A percentile compares a stretch with the other conserved stretches of the same genome.
phyloP scores from a whole-genome alignment of 1,284 basidiomycete genomes.

The Cryptococcus jaspeensis region DNA sequence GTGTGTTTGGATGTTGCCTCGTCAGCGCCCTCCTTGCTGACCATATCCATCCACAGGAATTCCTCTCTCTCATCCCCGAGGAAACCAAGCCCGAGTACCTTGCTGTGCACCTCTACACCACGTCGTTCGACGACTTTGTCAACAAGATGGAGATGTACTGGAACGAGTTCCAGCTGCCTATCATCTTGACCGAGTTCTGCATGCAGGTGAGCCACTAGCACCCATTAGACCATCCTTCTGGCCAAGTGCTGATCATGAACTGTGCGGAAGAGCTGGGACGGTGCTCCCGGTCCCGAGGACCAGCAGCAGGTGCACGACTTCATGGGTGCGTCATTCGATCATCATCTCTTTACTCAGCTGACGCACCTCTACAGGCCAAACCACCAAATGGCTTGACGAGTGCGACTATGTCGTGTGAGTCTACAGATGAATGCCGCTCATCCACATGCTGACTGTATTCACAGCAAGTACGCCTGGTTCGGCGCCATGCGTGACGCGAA shows the following conservation, averaged over 20 bases:
- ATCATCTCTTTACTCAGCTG: not conserved
- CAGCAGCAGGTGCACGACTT: slow-evolving; percentile 48
- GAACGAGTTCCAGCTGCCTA: slow-evolving; percentile 33
- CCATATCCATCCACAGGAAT: slow-evolving; percentile 19
- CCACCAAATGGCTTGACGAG: slow-evolving; percentile 40
- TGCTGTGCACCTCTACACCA: slow-evolving; percentile 46
- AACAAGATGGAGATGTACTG: slow-evolving; percentile 31
- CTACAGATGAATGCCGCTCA: not conserved
- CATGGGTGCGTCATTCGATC: slow-evolving; percentile 33
- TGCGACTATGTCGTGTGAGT: slow-evolving; percentile 30
- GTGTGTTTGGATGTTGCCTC: slow-evolving; percentile 15
- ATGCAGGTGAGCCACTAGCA: slow-evolving; percentile 32
- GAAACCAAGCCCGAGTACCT: slow-evolving; percentile 35
- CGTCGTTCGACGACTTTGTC: slow-evolving; percentile 41
- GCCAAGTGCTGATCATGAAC: not conserved
- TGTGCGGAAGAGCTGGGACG: slow-evolving; percentile 34
- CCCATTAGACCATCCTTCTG: not conserved
- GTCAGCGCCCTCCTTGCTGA: not conserved
- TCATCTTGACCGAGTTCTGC: slow-evolving; percentile 46
- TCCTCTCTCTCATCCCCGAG: slow-evolving; percentile 26
- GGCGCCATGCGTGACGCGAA: slow-evolving; percentile 23
- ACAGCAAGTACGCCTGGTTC: slow-evolving; percentile 39
- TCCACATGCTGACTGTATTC: not conserved
- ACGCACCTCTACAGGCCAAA: slow-evolving; percentile 23
- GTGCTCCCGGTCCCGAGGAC: slow-evolving; percentile 27